Percentiles rank a stretch among this genome's conserved stretches.
Evolutionary conservation across 192 early-diverging fungal species (phyloP).

Genomic region (Coemansia sp.): DNA sequence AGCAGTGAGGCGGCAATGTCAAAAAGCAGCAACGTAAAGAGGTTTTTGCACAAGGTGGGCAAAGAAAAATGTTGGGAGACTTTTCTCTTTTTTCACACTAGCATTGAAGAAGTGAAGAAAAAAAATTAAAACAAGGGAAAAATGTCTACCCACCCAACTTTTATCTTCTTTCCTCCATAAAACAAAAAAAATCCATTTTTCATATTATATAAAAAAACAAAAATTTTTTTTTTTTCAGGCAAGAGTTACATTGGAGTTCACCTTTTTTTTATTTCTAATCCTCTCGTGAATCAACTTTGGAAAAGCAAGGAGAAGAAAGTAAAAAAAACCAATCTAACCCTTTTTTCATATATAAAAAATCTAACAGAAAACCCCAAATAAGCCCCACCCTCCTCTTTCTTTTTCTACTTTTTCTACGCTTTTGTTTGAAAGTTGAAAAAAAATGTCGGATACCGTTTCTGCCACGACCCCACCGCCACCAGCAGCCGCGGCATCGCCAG

Average conservation of each 20-base stretch:
- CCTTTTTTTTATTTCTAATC: constrained; percentile 1
- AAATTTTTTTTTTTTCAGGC: constrained; percentile 21
- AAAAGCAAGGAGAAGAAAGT: constrained; percentile 16
- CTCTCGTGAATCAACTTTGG: no score
- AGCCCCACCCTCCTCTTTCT: constrained; percentile 18
- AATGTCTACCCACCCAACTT: constrained; percentile 2
- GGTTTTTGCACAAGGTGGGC: no score
- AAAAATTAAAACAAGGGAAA: constrained; percentile 3
- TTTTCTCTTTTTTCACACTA: constrained; percentile 9
- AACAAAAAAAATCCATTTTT: constrained; percentile 4
- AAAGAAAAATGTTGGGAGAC: neutral
- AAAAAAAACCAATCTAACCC: constrained; percentile 46
- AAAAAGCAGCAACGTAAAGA: no score
- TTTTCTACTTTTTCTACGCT: neutral
- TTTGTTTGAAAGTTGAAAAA: constrained; percentile 15
- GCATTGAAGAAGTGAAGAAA: neutral
- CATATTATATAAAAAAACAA: constrained; percentile 31
- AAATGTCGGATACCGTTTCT: constrained; percentile 47
- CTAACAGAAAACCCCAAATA: constrained; percentile 41
- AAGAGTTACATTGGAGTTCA: constrained; percentile 42
- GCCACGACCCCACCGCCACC: constrained; percentile 40
- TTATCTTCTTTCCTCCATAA: constrained; percentile 2
- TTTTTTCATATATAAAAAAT: constrained; percentile 9
- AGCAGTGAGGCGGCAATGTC: no score
- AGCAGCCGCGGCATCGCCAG: constrained; percentile 39